These are phyloP conservation scores for Platismatia glauca DNA, from an alignment of 495 filamentous ascomycete genomes.

Conservation along the genomic window DNA sequence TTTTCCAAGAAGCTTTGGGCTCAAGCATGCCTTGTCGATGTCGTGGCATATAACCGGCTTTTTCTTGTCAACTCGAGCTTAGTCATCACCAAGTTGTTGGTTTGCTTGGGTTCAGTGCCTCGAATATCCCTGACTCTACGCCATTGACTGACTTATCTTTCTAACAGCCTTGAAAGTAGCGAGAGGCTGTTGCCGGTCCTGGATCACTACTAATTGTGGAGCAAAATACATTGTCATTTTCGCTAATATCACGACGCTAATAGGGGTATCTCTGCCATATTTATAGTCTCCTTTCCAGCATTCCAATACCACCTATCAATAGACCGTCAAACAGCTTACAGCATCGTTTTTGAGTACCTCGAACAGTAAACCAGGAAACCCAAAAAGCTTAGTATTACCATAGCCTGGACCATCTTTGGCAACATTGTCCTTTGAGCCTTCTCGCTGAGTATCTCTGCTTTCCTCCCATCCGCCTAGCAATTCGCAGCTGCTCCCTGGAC, in stretches of 20 bases:
- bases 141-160: not conserved
- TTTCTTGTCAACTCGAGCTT: not conserved
- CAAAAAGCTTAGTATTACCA: conserved; percentile 79
- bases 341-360: conserved; percentile 90
- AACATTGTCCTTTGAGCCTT: conserved; percentile 33
- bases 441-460: conserved; percentile 41
- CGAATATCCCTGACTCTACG: not conserved
- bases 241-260: not conserved
- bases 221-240: not conserved
- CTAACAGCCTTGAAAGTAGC: not conserved
- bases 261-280: not conserved
- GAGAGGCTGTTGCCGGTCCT: not conserved
- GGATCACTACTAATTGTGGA: no score
- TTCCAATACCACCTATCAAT: conserved; percentile 35
- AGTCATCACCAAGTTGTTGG: conserved; percentile 8
- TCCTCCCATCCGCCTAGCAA: conserved; percentile 87
- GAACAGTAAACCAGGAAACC: conserved; percentile 88
- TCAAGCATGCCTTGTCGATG: conserved; percentile 4
- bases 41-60: not conserved
- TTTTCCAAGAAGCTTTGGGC: conserved; percentile 10
- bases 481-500: conserved; percentile 83
- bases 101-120: not conserved
- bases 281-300: not conserved
- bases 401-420: conserved; percentile 47
- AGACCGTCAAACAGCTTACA: conserved; percentile 85